Percentiles rank a stretch among this genome's conserved stretches.
Evolutionary conservation across 306 rosid genomes (phyloP).

Genomic region (Castanea sativa): DNA sequence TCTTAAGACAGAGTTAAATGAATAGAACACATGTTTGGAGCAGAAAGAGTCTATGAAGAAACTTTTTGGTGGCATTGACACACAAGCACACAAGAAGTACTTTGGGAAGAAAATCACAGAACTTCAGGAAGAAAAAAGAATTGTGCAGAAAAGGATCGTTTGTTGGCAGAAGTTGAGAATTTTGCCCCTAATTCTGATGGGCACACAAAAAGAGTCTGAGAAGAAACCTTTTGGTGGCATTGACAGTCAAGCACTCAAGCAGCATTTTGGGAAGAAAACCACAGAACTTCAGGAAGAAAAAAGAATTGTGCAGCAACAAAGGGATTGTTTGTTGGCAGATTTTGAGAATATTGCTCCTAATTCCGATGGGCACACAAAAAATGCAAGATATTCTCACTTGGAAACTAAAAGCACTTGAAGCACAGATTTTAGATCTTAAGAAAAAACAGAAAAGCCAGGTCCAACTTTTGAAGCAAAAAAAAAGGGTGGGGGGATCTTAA

Average conservation of each 20-base stretch:
- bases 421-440: constrained; percentile 76
- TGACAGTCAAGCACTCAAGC: constrained; percentile 59
- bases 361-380: constrained; percentile 53
- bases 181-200: background rate
- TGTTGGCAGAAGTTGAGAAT: constrained; percentile 25
- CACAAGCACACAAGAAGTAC: constrained; percentile 36
- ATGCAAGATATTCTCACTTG: constrained; percentile 51
- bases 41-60: constrained; percentile 63
- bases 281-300: constrained; percentile 78
- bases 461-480: constrained; percentile 67
- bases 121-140: constrained; percentile 79
- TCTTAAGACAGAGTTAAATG: constrained; percentile 46
- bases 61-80: background rate
- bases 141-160: constrained; percentile 63
- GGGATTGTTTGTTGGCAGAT: constrained; percentile 63
- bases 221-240: constrained; percentile 59
- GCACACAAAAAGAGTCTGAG: constrained; percentile 46
- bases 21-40: constrained; percentile 68
- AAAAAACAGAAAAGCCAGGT: constrained; percentile 78
- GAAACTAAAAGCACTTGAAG: constrained; percentile 63
- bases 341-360: constrained; percentile 62
- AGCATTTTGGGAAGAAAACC: constrained; percentile 65
- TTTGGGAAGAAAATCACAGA: constrained; percentile 68
- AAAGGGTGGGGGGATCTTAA: constrained; percentile 28
- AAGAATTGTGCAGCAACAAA: constrained; percentile 67